Base-by-base conservation (phyloP, 2,329 filamentous ascomycete genomes). In the Colletotrichum tabaci region DNA sequence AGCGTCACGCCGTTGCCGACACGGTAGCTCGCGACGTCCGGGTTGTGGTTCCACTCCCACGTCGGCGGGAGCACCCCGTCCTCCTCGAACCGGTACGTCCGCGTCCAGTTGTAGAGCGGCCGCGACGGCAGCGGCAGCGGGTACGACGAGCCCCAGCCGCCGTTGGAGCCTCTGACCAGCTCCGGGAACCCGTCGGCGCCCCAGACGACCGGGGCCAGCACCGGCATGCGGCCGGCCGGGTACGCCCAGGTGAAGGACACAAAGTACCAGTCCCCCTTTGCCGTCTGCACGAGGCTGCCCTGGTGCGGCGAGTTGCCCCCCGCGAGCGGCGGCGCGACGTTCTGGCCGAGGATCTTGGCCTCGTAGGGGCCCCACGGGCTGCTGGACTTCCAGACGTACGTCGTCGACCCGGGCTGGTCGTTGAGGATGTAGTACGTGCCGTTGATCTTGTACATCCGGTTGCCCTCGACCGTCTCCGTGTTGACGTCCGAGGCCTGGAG, bases 11-110 rank as follows among this genome's bases (percentile, higher is more conserved):
- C 85, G 40, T 84, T 79, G 50, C 80, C 77, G 13, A 89, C 80
- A 2, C 75, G 77, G 74, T 79, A 90, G 10, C 83, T 85, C 12
- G 77, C 79, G 0, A 78, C 81, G 66, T 90, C 87, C 0, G 89
- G 89, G 76, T 90, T 90, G 74, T 90, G 89, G 75, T 91, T 91
- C 88, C 88, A 91, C 76, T 91, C 88, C 86, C 87, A 91, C 2
- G 84, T 79, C 0, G 82, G 81, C 8, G 80, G 77, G 0, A 90
- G 80, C 0, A 78, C 73, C 0, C 79, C 30, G 30, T 35, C 30
- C 8, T 35, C 75, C 0, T 73, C 60, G 73, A 90, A 90, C 0
- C 70, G 77, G 70, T 90, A 87, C 0, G 81, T 83, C 18, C 86
- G 83, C 0, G 77, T 75, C 68, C 78, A 77, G 44, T 74, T 77